phyloP scores from a whole-genome alignment of 345 rosid genomes.

The Euphorbia peplus region DNA sequence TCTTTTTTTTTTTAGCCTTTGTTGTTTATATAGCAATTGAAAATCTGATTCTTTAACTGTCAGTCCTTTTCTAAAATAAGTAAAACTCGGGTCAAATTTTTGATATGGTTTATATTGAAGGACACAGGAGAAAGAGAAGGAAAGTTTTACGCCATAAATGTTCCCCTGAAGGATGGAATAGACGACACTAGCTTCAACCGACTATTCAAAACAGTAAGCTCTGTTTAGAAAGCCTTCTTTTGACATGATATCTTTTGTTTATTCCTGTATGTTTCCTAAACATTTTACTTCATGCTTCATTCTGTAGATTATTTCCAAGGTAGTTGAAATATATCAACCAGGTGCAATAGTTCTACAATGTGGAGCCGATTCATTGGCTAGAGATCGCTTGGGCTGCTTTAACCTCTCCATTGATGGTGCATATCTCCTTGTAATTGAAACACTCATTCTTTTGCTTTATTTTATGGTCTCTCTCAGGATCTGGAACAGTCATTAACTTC shows the following conservation, averaged over 20 bases:
- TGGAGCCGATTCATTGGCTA: conserved; percentile 98
- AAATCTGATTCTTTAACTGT: background rate
- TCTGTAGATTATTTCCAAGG: conserved; percentile 72
- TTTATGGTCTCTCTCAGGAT: background rate
- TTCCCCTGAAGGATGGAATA: conserved; percentile 95
- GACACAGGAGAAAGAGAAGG: conserved; percentile 97
- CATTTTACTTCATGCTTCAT: conserved; percentile 17
- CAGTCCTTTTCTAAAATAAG: conserved; percentile 14
- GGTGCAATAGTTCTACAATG: conserved; percentile 96
- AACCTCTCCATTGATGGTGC: conserved; percentile 98
- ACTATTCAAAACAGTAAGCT: conserved; percentile 84
- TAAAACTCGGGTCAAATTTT: conserved; percentile 16
- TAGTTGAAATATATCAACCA: conserved; percentile 87
- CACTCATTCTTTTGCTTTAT: conserved; percentile 15
- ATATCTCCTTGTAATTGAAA: conserved; percentile 46
- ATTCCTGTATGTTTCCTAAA: conserved; percentile 8
- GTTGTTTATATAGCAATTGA: background rate
- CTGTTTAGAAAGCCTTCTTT: conserved; percentile 7
- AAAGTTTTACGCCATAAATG: conserved; percentile 91
- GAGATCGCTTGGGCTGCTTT: conserved; percentile 96
- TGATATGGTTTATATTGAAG: conserved; percentile 47
- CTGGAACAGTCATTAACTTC: conserved; percentile 5
- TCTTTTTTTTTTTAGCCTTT: conserved; percentile 10
- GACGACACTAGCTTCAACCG: conserved; percentile 92
- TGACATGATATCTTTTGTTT: conserved; percentile 9